phyloP scores from a whole-genome alignment of 2,329 filamentous ascomycete species.

The Cercospora zeina region DNA sequence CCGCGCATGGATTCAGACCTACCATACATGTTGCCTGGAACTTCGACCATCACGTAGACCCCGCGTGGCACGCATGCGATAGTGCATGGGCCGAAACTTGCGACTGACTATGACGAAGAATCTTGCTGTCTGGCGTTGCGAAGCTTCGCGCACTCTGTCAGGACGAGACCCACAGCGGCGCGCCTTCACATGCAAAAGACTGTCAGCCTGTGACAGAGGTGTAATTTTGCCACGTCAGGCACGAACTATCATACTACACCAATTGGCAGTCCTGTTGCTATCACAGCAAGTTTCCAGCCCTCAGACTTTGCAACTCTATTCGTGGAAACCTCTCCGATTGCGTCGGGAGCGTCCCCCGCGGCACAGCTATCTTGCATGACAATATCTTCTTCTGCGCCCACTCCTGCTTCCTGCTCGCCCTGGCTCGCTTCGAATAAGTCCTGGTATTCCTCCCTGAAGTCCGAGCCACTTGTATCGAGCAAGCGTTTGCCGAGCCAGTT shows the following conservation, averaged over 20 bases:
- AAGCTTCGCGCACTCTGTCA: not conserved
- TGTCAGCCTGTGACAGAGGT: slow-evolving; percentile 6
- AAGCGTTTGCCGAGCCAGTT: slow-evolving; percentile 41
- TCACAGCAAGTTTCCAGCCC: slow-evolving; percentile 25
- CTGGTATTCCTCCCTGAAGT: slow-evolving; percentile 35
- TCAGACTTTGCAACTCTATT: not conserved
- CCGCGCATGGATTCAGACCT: not conserved
- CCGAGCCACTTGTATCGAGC: slow-evolving; percentile 32
- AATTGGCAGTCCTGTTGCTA: slow-evolving; percentile 23
- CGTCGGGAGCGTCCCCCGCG: not conserved
- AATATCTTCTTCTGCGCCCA: slow-evolving; percentile 4
- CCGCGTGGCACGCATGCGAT: not conserved
- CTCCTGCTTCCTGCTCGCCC: slow-evolving; percentile 15
- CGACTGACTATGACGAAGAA: not conserved
- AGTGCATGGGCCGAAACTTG: not conserved
- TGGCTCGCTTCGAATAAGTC: slow-evolving; percentile 41
- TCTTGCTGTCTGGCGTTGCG: not conserved
- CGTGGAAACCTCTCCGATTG: not conserved
- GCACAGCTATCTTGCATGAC: slow-evolving; percentile 9
- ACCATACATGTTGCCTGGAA: not conserved
- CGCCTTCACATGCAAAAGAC: slow-evolving; percentile 16
- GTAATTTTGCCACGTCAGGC: slow-evolving; percentile 5
- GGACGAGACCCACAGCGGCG: not conserved
- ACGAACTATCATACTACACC: slow-evolving; percentile 26
- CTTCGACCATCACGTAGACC: not conserved